These are phyloP conservation scores for Penicillium sp. DNA, from an alignment of 2,329 filamentous ascomycete genomes.

Conservation along the genomic window DNA sequence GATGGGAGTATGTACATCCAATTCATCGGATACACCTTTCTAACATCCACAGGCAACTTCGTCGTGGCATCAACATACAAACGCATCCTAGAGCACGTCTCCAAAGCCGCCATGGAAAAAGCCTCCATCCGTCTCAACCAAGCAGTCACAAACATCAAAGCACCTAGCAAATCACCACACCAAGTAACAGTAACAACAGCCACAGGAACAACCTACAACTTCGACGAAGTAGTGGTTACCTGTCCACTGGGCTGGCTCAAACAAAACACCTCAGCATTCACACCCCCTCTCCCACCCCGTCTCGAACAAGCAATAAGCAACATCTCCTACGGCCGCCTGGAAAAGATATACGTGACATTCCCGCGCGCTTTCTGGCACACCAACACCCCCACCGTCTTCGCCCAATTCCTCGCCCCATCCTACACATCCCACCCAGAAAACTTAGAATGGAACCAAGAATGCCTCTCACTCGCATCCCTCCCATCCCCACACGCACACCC, in stretches of 20 bases:
- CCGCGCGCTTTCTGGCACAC: slow-evolving; percentile 71
- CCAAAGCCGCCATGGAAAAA: slow-evolving; percentile 47
- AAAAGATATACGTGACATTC: slow-evolving; percentile 64
- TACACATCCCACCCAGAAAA: slow-evolving; percentile 65
- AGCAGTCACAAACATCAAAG: slow-evolving; percentile 42
- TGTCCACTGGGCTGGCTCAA: slow-evolving; percentile 56
- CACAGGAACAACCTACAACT: slow-evolving; percentile 36
- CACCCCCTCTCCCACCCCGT: slow-evolving; percentile 42
- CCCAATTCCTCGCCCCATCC: slow-evolving; percentile 69
- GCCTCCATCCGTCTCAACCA: slow-evolving; percentile 51
- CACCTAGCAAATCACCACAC: slow-evolving; percentile 24
- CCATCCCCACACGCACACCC: slow-evolving; percentile 62
- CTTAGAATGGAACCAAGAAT: slow-evolving; percentile 69
- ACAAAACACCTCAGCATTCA: slow-evolving; percentile 46
- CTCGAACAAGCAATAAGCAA: slow-evolving; percentile 47
- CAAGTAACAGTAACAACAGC: slow-evolving; percentile 47
- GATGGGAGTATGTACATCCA: slow-evolving; percentile 49
- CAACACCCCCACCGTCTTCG: slow-evolving; percentile 57
- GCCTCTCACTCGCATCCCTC: slow-evolving; percentile 72
- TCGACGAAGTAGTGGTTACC: slow-evolving; percentile 54
- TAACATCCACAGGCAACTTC: slow-evolving; percentile 52
- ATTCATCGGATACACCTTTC: background rate
- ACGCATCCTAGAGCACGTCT: slow-evolving; percentile 55
- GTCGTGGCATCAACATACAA: slow-evolving; percentile 62
- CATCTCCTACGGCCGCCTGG: slow-evolving; percentile 48